A percentile compares a stretch with the other conserved stretches of the same genome.
Evolutionary conservation across 1,284 basidiomycete species (phyloP).

Genomic region (Pyrrhoderma lamaoense): DNA sequence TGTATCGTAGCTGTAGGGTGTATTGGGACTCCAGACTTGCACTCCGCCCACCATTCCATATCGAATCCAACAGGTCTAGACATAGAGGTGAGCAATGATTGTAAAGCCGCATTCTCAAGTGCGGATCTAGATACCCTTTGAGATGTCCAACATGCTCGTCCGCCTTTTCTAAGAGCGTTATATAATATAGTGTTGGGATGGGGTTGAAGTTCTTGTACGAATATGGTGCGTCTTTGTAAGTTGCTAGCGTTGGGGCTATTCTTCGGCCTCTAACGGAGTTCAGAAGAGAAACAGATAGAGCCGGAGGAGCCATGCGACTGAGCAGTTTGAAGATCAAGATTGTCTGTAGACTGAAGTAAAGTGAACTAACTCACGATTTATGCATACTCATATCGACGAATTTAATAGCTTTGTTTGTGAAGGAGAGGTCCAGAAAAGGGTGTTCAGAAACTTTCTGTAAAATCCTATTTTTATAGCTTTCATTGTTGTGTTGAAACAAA

Average conservation of each 20-base stretch:
- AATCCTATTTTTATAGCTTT: too few species aligned
- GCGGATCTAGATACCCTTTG: slow-evolving; percentile 28
- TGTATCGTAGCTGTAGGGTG: slow-evolving; percentile 47
- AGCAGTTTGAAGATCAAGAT: too few species aligned
- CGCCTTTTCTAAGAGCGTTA: slow-evolving; percentile 35
- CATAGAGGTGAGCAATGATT: neutral
- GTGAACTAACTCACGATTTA: too few species aligned
- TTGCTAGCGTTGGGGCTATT: neutral
- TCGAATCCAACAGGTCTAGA: slow-evolving; percentile 51
- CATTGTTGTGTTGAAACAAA: too few species aligned
- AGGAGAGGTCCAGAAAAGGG: too few species aligned
- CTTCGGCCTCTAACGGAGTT: too few species aligned
- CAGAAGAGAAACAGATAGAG: too few species aligned
- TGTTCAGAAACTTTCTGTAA: too few species aligned
- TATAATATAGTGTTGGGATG: slow-evolving; percentile 35
- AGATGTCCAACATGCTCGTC: slow-evolving; percentile 34
- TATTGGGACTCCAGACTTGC: slow-evolving; percentile 26
- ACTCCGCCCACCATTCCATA: slow-evolving; percentile 49
- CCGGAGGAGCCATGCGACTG: too few species aligned
- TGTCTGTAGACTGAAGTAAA: too few species aligned
- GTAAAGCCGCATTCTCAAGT: neutral
- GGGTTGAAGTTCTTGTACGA: slow-evolving; percentile 35
- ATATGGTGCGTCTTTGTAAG: slow-evolving; percentile 26
- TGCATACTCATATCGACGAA: too few species aligned
- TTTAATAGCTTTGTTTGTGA: too few species aligned